Evolutionary conservation across 2,329 filamentous ascomycete genomes (phyloP), one percentile per base, ranked within the genome.

Genomic region (Aureobasidium mangrovei): DNA sequence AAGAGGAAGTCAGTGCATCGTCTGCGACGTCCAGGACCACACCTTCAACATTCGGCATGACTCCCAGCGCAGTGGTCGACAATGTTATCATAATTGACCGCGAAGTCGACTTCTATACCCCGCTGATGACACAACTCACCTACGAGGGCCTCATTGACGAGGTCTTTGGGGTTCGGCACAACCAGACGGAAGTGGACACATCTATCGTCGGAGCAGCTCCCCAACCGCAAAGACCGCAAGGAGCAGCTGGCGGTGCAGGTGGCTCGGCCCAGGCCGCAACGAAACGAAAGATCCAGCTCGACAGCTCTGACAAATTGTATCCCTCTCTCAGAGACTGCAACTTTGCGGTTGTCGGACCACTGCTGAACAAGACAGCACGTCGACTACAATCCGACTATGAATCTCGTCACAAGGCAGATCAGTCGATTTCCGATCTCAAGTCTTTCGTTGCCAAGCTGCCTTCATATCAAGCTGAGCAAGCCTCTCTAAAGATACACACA

Each of bases 111-210:
- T 90, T 93, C 64, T 88, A 91, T 12, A 96, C 93, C 1, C 85
- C 87, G 0, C 77, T 98, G 12, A 83, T 98, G 53, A 97, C 91
- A 0, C 93, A 98, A 67, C 75, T 98, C 58, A 98, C 93, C 1
- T 98, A 98, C 64, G 91, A 98, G 71, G 93, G 93, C 3, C 76
- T 98, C 28, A 85, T 98, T 53, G 94, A 98, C 65, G 93, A 98
- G 67, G 79, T 93, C 12, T 94, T 95, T 65, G 85, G 86, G 32
- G 95, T 98, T 58, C 82, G 88, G 60, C 86, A 96, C 65, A 97
- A 94, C 64, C 90, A 95, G 67, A 85, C 88, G 36, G 93, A 97
- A 66, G 83, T 97, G 26, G 91, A 97, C 66, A 88, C 89, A 2
- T 90, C 90, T 1, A 82, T 97, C 57, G 83, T 96, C 7, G 91